phyloP scores from a whole-genome alignment of 2,329 filamentous ascomycete genomes.

The Ophiocordyceps robertsii region DNA sequence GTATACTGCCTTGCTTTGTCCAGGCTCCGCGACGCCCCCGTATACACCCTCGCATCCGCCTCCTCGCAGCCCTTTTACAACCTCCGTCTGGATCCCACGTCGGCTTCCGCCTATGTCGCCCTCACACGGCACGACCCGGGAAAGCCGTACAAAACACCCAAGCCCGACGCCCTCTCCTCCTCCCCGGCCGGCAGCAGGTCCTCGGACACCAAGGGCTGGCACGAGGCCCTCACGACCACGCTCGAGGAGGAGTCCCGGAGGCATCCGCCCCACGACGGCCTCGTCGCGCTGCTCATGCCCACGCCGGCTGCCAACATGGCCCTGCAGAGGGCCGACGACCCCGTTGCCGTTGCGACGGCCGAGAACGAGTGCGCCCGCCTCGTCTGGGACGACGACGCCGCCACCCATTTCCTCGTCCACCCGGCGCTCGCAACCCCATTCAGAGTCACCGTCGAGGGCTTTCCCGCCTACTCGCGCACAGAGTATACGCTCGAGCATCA shows the following conservation, averaged over 20 bases:
- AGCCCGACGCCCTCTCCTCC: conserved; percentile 10
- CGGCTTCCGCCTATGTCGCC: conserved; percentile 46
- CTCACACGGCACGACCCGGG: conserved; percentile 46
- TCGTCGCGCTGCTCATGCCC: conserved; percentile 58
- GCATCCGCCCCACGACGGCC: conserved; percentile 43
- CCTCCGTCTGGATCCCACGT: conserved; percentile 49
- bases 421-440: conserved; percentile 51
- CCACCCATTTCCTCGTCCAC: conserved; percentile 48
- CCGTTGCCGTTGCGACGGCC: conserved; percentile 45
- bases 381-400: conserved; percentile 54
- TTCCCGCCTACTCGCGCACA: conserved; percentile 43
- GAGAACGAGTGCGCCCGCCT: conserved; percentile 57
- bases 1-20: conserved; percentile 45
- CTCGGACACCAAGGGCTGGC: conserved; percentile 35
- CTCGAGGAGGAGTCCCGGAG: conserved; percentile 41
- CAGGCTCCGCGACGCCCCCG: conserved; percentile 44
- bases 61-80: conserved; percentile 51
- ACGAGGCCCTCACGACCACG: conserved; percentile 43
- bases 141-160: conserved; percentile 37
- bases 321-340: conserved; percentile 44
- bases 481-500: conserved; percentile 55
- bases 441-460: conserved; percentile 43
- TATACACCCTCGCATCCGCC: conserved; percentile 51
- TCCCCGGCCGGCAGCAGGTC: conserved; percentile 12
- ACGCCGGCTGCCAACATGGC: conserved; percentile 49